Conservation (phyloP, 2,329 filamentous ascomycete species). For the Botrytis fragariae region DNA sequence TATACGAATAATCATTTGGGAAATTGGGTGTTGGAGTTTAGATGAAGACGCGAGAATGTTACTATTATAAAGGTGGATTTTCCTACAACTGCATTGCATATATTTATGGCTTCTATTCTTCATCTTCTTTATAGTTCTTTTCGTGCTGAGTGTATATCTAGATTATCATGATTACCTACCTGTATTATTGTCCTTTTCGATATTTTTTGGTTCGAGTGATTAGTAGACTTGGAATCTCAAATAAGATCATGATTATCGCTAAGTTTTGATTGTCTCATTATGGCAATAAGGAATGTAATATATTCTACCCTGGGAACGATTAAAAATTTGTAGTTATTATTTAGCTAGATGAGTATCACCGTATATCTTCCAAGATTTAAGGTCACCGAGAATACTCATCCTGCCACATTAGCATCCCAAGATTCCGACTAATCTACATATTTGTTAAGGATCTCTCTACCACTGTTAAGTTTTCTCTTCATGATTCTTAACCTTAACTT, state of each 20-base stretch:
- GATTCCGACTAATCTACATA: no score
- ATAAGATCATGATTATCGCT: accelerated
- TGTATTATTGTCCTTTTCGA: not conserved
- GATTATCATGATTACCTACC: not conserved
- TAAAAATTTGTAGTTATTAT: accelerated
- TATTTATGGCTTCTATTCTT: not conserved
- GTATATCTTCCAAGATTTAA: not conserved
- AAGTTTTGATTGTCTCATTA: not conserved
- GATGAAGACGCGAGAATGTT: not conserved
- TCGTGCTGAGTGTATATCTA: not conserved
- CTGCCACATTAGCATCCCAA: not conserved
- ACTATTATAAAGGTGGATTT: not conserved
- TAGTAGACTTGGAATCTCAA: not conserved
- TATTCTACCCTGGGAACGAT: accelerated
- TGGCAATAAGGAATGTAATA: not conserved
- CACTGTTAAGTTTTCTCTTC: no score
- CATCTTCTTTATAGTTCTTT: not conserved
- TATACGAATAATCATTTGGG: not conserved
- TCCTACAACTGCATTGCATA: not conserved
- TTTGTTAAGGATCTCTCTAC: no score
- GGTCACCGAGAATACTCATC: not conserved
- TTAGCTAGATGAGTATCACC: not conserved
- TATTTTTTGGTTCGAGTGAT: not conserved
- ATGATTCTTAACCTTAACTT: no score
- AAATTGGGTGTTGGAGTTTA: not conserved